Evolutionary conservation across 2,329 filamentous ascomycete genomes (phyloP).

Genomic region (Akanthomyces muscarius): DNA sequence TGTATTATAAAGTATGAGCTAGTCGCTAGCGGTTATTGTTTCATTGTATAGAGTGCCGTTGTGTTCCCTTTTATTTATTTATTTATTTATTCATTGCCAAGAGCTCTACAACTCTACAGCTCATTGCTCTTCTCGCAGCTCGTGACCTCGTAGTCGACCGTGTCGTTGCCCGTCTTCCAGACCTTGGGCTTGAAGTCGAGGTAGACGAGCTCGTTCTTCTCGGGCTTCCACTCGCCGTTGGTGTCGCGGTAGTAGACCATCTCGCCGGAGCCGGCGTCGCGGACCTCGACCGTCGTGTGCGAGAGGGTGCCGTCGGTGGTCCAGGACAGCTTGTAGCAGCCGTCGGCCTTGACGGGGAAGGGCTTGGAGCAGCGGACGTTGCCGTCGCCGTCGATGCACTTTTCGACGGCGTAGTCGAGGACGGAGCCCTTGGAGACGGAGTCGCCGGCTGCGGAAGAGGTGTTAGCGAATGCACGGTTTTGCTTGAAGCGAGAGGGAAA

Average conservation of each 20-base stretch:
- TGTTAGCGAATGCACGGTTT: not conserved
- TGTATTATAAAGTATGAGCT: not conserved
- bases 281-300: slow-evolving; percentile 37
- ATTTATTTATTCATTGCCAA: no score
- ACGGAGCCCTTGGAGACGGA: slow-evolving; percentile 32
- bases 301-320: slow-evolving; percentile 34
- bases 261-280: slow-evolving; percentile 35
- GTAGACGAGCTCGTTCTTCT: slow-evolving; percentile 43
- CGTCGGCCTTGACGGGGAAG: slow-evolving; percentile 35
- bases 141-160: slow-evolving; percentile 39
- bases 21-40: not conserved
- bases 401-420: slow-evolving; percentile 40
- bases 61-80: not conserved
- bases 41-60: not conserved
- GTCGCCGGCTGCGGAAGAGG: slow-evolving; percentile 16
- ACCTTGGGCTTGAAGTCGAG: slow-evolving; percentile 46
- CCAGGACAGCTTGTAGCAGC: slow-evolving; percentile 41
- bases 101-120: not conserved
- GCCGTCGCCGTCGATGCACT: slow-evolving; percentile 37
- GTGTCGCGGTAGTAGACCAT: slow-evolving; percentile 44
- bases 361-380: slow-evolving; percentile 38
- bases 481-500: no score
- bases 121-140: slow-evolving; percentile 11
- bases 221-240: slow-evolving; percentile 41
- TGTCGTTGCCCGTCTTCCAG: slow-evolving; percentile 39